Evolutionary conservation across 805 yeast species (phyloP).

Genomic region (Kuraishia floccosa): DNA sequence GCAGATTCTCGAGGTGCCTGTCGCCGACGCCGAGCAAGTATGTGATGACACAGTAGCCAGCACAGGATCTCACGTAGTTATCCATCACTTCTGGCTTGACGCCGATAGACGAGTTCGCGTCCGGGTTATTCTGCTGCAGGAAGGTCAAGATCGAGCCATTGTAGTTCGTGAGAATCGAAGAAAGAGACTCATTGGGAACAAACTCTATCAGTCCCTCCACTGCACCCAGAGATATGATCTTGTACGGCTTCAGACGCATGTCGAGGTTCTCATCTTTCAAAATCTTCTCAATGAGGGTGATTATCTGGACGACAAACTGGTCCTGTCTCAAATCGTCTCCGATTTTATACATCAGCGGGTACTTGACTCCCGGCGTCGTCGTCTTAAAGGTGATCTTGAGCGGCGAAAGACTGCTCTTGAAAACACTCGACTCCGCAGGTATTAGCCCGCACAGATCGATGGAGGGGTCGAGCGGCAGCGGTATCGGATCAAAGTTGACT

Average conservation of each 20-base stretch:
- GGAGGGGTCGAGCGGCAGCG: slow-evolving; percentile 78
- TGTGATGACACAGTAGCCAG: slow-evolving; percentile 96
- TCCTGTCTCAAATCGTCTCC: slow-evolving; percentile 97
- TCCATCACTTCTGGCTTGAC: slow-evolving; percentile 72
- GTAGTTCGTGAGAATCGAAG: slow-evolving; percentile 59
- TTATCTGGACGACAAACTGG: slow-evolving; percentile 91
- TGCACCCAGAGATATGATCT: slow-evolving; percentile 82
- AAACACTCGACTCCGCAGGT: slow-evolving; percentile 74
- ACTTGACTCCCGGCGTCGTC: slow-evolving; percentile 27
- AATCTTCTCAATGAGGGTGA: slow-evolving; percentile 81
- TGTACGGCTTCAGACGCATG: slow-evolving; percentile 77
- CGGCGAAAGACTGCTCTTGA: slow-evolving; percentile 87
- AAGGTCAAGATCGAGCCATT: slow-evolving; percentile 68
- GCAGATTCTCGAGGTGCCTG: slow-evolving; percentile 84
- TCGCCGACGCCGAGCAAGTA: slow-evolving; percentile 95
- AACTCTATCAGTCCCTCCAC: slow-evolving; percentile 90
- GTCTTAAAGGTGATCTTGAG: slow-evolving; percentile 56
- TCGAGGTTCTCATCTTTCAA: slow-evolving; percentile 85
- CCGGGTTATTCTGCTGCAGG: slow-evolving; percentile 56
- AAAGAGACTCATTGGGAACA: slow-evolving; percentile 86
- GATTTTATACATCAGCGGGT: slow-evolving; percentile 83
- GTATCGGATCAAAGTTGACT: slow-evolving; percentile 37
- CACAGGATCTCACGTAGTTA: slow-evolving; percentile 87
- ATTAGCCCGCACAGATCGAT: slow-evolving; percentile 62
- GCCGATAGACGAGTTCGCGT: slow-evolving; percentile 28